Evolutionary conservation across 177 flowering plant genomes (phyloP).

Genomic region (Vitis hybrid): DNA sequence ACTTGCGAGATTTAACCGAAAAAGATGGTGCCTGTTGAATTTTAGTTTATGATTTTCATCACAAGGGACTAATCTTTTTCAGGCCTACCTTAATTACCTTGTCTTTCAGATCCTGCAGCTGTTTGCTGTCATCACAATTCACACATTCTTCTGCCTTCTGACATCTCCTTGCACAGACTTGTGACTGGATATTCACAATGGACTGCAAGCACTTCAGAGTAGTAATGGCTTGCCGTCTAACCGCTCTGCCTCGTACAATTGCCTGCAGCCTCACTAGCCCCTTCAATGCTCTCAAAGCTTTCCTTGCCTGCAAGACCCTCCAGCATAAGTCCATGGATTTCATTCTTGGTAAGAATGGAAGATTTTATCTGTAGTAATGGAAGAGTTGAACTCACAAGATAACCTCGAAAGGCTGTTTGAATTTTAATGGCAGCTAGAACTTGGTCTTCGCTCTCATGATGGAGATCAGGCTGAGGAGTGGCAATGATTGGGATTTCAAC

Average conservation of each 20-base stretch:
- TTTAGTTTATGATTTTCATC: not conserved
- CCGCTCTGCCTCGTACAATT: slow-evolving; percentile 67
- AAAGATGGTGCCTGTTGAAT: too few species aligned
- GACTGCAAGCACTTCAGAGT: slow-evolving; percentile 82
- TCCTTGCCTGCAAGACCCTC: slow-evolving; percentile 65
- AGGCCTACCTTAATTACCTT: slow-evolving; percentile 23
- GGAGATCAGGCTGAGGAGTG: not conserved
- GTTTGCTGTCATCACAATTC: slow-evolving; percentile 15
- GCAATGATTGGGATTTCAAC: not conserved
- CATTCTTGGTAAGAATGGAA: too few species aligned
- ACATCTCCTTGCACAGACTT: slow-evolving; percentile 47
- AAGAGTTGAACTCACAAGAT: slow-evolving; percentile 53
- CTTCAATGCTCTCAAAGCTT: slow-evolving; percentile 78
- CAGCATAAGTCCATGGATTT: not conserved
- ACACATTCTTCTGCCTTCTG: slow-evolving; percentile 23
- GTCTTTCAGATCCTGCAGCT: slow-evolving; percentile 15
- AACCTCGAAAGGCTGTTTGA: slow-evolving; percentile 75
- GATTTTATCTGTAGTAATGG: too few species aligned
- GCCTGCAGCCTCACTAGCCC: slow-evolving; percentile 90
- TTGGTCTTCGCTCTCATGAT: slow-evolving; percentile 13
- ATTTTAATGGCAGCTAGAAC: slow-evolving; percentile 59
- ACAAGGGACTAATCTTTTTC: not conserved
- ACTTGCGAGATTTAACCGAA: too few species aligned
- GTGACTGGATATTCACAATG: slow-evolving; percentile 72
- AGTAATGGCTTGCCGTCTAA: slow-evolving; percentile 66